Conservation (phyloP, 1,284 basidiomycete species). For the Sphaerobolus stellatus region DNA sequence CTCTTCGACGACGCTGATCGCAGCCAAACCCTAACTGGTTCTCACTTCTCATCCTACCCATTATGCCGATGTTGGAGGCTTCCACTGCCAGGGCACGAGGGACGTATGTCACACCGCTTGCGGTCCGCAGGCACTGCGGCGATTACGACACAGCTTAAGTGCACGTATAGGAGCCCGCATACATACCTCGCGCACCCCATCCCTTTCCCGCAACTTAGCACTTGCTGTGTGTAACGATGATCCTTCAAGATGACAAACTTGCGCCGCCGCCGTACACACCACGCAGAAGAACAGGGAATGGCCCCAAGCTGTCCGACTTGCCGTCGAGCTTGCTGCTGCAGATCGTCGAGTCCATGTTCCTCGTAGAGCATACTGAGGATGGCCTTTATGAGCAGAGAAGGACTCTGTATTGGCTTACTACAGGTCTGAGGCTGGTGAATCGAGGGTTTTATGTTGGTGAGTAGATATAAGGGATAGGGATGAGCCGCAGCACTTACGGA, state of each 20-base stretch:
- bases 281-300: not conserved
- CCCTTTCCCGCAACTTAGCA: no score
- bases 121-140: no score
- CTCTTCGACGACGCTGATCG: no score
- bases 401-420: slow-evolving; percentile 28
- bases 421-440: slow-evolving; percentile 24
- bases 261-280: slow-evolving; percentile 11
- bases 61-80: no score
- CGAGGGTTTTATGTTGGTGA: slow-evolving; percentile 27
- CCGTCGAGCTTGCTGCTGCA: slow-evolving; percentile 27
- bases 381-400: slow-evolving; percentile 9
- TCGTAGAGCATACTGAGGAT: slow-evolving; percentile 12
- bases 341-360: slow-evolving; percentile 26
- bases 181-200: no score
- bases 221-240: slow-evolving; percentile 8
- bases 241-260: slow-evolving; percentile 8
- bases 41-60: no score
- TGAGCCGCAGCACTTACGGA: not conserved
- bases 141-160: no score
- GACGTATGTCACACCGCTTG: no score
- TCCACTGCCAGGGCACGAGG: no score
- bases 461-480: slow-evolving; percentile 1
- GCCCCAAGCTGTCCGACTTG: slow-evolving; percentile 16
- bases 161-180: no score
- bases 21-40: no score